These are phyloP conservation scores for Kodamaea kakaduensis DNA, from an alignment of 805 yeast species.

Conservation along the genomic window DNA sequence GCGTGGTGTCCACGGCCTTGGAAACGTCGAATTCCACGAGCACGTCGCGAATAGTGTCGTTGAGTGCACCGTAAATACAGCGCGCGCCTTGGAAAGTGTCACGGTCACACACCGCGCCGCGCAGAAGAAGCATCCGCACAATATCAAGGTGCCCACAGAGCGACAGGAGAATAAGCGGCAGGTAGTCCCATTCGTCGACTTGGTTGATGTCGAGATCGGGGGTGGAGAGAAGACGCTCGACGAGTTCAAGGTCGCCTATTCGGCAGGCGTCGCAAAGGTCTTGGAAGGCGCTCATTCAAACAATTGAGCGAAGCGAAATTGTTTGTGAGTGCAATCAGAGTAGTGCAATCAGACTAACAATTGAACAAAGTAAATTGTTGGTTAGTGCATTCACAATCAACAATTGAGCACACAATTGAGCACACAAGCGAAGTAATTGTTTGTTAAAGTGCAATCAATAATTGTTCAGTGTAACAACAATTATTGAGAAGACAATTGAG, in stretches of 20 bases:
- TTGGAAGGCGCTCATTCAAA: slow-evolving; percentile 35
- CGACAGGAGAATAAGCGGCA: slow-evolving; percentile 70
- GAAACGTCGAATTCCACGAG: slow-evolving; percentile 60
- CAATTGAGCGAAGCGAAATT: too few species aligned
- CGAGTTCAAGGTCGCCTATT: slow-evolving; percentile 62
- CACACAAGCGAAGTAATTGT: too few species aligned
- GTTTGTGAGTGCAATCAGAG: too few species aligned
- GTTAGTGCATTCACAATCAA: too few species aligned
- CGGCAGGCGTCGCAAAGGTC: slow-evolving; percentile 66
- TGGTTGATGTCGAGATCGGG: slow-evolving; percentile 39
- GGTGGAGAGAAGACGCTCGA: slow-evolving; percentile 50
- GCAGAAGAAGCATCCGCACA: slow-evolving; percentile 54
- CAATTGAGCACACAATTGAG: too few species aligned
- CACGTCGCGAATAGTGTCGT: slow-evolving; percentile 57
- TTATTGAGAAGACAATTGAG: too few species aligned
- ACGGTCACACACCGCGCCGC: slow-evolving; percentile 74
- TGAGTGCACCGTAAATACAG: slow-evolving; percentile 75
- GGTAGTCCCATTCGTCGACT: slow-evolving; percentile 69
- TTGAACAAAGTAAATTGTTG: too few species aligned
- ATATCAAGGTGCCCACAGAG: slow-evolving; percentile 69
- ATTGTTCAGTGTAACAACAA: too few species aligned
- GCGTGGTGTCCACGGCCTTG: slow-evolving; percentile 60
- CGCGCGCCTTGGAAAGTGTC: slow-evolving; percentile 78
- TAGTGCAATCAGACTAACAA: too few species aligned
- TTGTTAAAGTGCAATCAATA: too few species aligned